phyloP scores from a whole-genome alignment of 179 eudicot species.

The Nepenthes alata region DNA sequence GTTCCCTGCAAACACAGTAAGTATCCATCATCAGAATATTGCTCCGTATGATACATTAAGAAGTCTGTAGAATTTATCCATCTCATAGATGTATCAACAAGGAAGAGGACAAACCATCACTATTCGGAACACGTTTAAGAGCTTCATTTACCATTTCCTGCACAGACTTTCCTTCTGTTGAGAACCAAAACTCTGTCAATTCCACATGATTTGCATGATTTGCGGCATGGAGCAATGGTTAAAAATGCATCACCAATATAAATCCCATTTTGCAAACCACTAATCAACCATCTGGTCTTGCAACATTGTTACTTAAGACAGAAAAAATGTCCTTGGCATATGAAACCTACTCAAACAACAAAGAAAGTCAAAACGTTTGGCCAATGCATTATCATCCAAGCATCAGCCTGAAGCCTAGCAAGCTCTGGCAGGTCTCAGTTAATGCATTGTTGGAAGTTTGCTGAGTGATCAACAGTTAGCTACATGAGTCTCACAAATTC shows the following conservation, averaged over 20 bases:
- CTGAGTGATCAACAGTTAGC: no score
- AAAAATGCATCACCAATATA: background rate
- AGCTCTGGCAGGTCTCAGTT: no score
- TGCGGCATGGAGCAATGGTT: background rate
- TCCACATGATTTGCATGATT: background rate
- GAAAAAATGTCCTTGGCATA: background rate
- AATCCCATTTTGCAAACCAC: background rate
- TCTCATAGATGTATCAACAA: slow-evolving; percentile 1
- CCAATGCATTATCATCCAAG: no score
- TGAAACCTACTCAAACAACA: background rate
- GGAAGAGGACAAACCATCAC: slow-evolving; percentile 22
- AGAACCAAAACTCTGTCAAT: slow-evolving; percentile 7
- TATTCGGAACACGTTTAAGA: slow-evolving; percentile 44
- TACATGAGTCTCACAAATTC: no score
- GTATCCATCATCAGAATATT: slow-evolving; percentile 16
- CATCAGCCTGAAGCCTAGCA: no score
- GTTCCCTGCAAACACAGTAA: slow-evolving; percentile 51
- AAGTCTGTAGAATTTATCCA: slow-evolving; percentile 2
- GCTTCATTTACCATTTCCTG: slow-evolving; percentile 66
- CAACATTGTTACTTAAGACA: background rate
- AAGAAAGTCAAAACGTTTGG: background rate
- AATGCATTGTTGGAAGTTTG: no score
- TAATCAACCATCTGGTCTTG: background rate
- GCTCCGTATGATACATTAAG: background rate
- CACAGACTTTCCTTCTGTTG: slow-evolving; percentile 39